Evolutionary conservation across 2,329 filamentous ascomycete genomes (phyloP).

Genomic region (Ophiosphaerella herpotricha): DNA sequence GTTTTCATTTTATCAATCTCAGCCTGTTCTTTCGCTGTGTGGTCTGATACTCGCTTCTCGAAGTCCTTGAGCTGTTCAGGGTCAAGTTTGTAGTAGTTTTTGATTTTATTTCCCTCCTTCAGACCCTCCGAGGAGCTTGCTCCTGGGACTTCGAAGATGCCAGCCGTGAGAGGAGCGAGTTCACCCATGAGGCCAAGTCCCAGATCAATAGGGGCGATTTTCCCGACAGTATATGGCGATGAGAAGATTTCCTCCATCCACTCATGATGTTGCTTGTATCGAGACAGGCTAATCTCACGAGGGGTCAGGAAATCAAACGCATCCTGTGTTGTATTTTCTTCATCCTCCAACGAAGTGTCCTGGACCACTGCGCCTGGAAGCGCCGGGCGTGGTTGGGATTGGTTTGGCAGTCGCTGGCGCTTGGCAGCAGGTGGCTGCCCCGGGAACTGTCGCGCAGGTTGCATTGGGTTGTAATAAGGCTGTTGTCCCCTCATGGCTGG

Average conservation of each 20-base stretch:
- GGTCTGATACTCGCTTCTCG: constrained; percentile 73
- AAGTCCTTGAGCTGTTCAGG: constrained; percentile 82
- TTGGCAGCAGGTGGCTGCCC: constrained; percentile 53
- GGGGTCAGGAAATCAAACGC: constrained; percentile 88
- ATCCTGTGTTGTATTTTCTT: constrained; percentile 86
- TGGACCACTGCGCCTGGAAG: constrained; percentile 24
- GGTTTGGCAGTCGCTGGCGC: constrained; percentile 47
- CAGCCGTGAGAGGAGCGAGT: constrained; percentile 78
- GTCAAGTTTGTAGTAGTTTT: constrained; percentile 70
- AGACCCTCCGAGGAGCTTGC: constrained; percentile 32
- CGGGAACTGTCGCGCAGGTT: constrained; percentile 38
- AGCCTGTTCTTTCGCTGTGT: constrained; percentile 72
- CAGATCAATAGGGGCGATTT: constrained; percentile 85
- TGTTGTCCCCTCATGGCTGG: constrained; percentile 31
- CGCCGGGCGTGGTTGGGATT: constrained; percentile 51
- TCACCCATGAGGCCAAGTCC: constrained; percentile 80
- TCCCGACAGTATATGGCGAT: constrained; percentile 82
- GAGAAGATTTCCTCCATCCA: constrained; percentile 99
- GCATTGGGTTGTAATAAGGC: constrained; percentile 44
- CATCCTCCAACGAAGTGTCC: constrained; percentile 72
- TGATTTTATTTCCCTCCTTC: constrained; percentile 41
- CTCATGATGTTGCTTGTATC: constrained; percentile 94
- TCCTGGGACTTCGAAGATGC: constrained; percentile 71
- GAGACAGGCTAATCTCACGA: constrained; percentile 81
- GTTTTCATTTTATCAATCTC: constrained; percentile 86